Base-by-base conservation (phyloP, 768 basidiomycete species). In the Amanita thiersii region DNA sequence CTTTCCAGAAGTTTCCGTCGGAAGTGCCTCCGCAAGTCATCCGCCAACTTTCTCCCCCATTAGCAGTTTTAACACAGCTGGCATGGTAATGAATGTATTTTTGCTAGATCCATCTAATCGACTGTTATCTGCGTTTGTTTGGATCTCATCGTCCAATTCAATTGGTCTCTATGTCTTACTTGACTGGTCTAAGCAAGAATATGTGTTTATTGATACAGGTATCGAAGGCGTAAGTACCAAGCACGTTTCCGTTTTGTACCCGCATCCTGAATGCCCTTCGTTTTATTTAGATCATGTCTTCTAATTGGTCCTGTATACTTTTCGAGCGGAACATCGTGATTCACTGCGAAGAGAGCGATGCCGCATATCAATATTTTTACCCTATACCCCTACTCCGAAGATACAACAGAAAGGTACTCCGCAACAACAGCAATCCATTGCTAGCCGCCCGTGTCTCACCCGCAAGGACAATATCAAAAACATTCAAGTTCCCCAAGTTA, bases 231-330 rank as follows among this genome's bases (percentile, higher is more conserved):
- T 85, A 52, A 62, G 81, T 74, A 6, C 5, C n/a, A n/a, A n/a
- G n/a, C n/a, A n/a, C n/a, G n/a, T n/a, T 36, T 28, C 32, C 11
- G 30, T 7, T 12, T 34, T 14, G 29, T 23, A 15, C 25, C 11
- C 21, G 9, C 20, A 10, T 34, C 12, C 6, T 40, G 6, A 5
- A 9, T 31, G 7, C 23, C 6, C 7, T 12, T 15, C n/a, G n/a
- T n/a, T n/a, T n/a, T n/a, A n/a, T n/a, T n/a, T 35, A 84, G 82
- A 67, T 73, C 9, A 64, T 69, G 54, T 80, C 79, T 14, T 79
- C 81, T 7, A 85, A 84, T 44, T 86, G 83, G 83, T 83, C 81
- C 17, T 86, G 82, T 51, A 84, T 84, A 35, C 57, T 84, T 7
- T 75, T 72, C 51, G 70, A 84, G 48, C 50, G 55, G 23, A 72